Evolutionary conservation across 352 stramenopile genomes (phyloP), one percentile per base, ranked within the genome.

Genomic region (Phytophthora tubulina): DNA sequence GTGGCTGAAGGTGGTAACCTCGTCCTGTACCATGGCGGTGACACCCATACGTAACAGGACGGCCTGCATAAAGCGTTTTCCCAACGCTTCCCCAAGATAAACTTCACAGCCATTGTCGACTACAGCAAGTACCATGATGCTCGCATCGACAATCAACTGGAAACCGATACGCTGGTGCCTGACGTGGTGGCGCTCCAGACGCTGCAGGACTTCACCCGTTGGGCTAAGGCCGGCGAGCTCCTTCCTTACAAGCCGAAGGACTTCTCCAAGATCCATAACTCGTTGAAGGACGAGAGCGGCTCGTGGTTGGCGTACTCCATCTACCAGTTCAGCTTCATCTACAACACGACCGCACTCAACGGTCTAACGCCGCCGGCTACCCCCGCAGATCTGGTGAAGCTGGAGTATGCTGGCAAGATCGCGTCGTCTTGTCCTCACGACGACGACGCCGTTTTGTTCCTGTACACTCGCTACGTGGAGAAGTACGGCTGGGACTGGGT

Each of bases 371-470:
- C 62, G 0, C 77, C 77, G 15, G 44, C 38, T 14, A 53, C 76
- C 86, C 55, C 61, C 15, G 56, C 56, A 4, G 73, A 84, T 49
- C 45, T 88, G 21, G 51, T 65, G 3, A 58, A 84, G 38, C 58
- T 76, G 9, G 64, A 78, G 32, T 85, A 72, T 41, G 63, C 71
- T 27, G 69, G 61, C 38, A 39, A 80, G 15, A 87, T 89, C 75
- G 77, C 79, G 31, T 86, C 79, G 3, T 61, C 77, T 5, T 87
- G 86, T 55, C 81, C 81, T n/a, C 63, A 89, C 53, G 81, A 87
- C 62, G 79, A 87, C 45, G 79, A 86, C 27, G 77, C 81, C 1
- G 64, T 79, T 15, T 42, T 89, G 17, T 89, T 46, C 41, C 41
- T 46, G 4, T 46, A 46, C 41, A 46, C 79, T 54, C 30, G 85